phyloP scores from a whole-genome alignment of 2,329 filamentous ascomycete genomes.

The Cyanodermella asteris region DNA sequence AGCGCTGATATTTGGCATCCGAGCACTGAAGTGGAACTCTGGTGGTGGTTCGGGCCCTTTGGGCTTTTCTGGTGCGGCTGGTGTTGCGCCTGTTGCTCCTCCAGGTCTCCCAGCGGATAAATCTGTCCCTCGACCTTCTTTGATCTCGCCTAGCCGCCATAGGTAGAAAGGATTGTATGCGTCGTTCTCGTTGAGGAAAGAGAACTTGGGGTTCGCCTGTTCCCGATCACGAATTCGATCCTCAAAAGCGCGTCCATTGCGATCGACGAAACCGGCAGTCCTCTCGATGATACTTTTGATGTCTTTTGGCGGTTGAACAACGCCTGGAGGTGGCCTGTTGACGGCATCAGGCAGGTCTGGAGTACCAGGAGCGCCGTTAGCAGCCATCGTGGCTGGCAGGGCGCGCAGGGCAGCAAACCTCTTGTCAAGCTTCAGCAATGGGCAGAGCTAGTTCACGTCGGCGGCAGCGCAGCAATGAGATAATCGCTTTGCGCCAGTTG shows the following conservation, averaged over 20 bases:
- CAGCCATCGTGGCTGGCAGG: too few relatives aligned
- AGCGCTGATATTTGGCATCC: conserved; percentile 92
- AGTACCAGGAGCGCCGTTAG: too few relatives aligned
- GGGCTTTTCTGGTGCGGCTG: conserved; percentile 41
- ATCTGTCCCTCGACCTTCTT: conserved; percentile 57
- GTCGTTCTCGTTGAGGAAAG: conserved; percentile 60
- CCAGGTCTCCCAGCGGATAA: conserved; percentile 53
- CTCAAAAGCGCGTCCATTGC: conserved; percentile 46
- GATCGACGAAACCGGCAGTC: conserved; percentile 74
- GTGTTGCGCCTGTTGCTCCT: conserved; percentile 32
- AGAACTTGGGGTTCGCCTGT: conserved; percentile 68
- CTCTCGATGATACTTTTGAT: conserved; percentile 80
- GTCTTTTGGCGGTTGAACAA: conserved; percentile 68
- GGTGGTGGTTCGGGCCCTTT: conserved; percentile 67
- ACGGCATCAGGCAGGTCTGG: conserved; percentile 30
- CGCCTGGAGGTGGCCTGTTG: conserved; percentile 57
- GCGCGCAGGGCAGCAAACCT: too few relatives aligned
- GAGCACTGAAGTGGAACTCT: conserved; percentile 79
- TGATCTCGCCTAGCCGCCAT: conserved; percentile 78
- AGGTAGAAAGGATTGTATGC: conserved; percentile 73
- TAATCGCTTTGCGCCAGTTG: too few relatives aligned
- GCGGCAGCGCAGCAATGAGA: too few relatives aligned
- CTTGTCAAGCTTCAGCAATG: too few relatives aligned
- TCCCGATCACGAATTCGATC: conserved; percentile 73
- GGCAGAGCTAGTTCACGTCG: too few relatives aligned